These are phyloP conservation scores for Dryas integrifolia DNA, from an alignment of 331 rosid species.

Conservation along the genomic window DNA sequence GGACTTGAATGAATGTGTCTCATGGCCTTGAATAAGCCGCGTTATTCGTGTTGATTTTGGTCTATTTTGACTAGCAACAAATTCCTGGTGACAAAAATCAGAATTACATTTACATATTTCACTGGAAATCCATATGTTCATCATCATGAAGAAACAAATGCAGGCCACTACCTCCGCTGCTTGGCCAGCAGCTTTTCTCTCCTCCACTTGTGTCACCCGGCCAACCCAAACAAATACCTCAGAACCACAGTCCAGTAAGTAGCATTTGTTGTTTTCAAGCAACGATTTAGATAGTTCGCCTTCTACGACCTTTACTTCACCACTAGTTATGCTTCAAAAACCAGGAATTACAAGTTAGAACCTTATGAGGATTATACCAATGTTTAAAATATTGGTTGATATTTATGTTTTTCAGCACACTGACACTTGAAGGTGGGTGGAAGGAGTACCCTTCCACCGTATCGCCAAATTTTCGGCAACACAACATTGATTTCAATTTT, in stretches of 20 bases:
- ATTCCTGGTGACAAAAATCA: conserved; percentile 53
- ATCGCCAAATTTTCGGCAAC: background rate
- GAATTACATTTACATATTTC: conserved; percentile 12
- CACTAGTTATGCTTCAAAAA: conserved; percentile 61
- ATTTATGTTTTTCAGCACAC: background rate
- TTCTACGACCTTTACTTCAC: conserved; percentile 63
- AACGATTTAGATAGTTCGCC: conserved; percentile 76
- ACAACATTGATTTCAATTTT: background rate
- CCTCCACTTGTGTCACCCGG: conserved; percentile 87
- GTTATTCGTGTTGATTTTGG: conserved; percentile 79
- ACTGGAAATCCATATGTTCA: conserved; percentile 25
- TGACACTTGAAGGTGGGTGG: background rate
- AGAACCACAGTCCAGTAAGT: conserved; percentile 87
- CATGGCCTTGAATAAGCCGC: conserved; percentile 93
- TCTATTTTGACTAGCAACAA: conserved; percentile 66
- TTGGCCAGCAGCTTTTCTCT: conserved; percentile 78
- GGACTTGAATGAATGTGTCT: conserved; percentile 87
- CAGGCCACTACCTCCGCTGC: conserved; percentile 72
- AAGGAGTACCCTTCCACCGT: background rate
- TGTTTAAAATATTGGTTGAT: background rate
- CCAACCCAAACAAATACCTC: conserved; percentile 94
- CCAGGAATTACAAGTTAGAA: conserved; percentile 28
- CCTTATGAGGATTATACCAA: background rate
- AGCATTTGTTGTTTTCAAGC: conserved; percentile 83
- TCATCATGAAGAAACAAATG: conserved; percentile 30